Percentiles rank a stretch among this genome's conserved stretches.
Conservation (phyloP, 2,329 filamentous ascomycete genomes). For the Fusarium nisikadoi region DNA sequence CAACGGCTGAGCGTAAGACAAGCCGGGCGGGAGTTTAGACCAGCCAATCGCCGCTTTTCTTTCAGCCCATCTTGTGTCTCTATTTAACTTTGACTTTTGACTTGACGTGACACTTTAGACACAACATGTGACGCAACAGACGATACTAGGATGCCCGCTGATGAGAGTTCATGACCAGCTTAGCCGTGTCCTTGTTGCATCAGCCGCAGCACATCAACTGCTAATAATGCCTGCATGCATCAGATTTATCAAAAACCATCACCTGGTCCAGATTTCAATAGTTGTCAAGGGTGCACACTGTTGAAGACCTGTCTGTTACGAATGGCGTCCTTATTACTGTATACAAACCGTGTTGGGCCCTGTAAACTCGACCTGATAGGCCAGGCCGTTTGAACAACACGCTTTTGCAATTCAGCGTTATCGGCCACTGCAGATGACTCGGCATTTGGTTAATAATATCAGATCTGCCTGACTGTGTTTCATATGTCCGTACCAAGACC, state of each 20-base stretch:
- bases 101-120: background rate
- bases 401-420: background rate
- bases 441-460: constrained; percentile 1
- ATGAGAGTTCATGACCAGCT: constrained; percentile 28
- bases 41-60: constrained; percentile 16
- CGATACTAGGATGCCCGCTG: constrained; percentile 15
- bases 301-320: background rate
- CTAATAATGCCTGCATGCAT: background rate
- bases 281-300: background rate
- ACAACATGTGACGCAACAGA: constrained; percentile 32
- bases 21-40: constrained; percentile 14
- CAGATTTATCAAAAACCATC: background rate
- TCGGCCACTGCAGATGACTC: background rate
- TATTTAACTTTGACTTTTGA: constrained; percentile 1
- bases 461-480: background rate
- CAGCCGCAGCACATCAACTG: constrained; percentile 7
- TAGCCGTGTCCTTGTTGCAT: constrained; percentile 9
- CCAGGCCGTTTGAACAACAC: background rate
- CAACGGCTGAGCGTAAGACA: background rate
- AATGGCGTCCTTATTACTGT: constrained; percentile 1
- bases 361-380: background rate
- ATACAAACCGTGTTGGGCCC: background rate
- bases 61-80: background rate
- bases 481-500: background rate
- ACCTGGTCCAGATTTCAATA: background rate